phyloP scores from a whole-genome alignment of 2,329 filamentous ascomycete genomes.

The Aspergillus sp. region DNA sequence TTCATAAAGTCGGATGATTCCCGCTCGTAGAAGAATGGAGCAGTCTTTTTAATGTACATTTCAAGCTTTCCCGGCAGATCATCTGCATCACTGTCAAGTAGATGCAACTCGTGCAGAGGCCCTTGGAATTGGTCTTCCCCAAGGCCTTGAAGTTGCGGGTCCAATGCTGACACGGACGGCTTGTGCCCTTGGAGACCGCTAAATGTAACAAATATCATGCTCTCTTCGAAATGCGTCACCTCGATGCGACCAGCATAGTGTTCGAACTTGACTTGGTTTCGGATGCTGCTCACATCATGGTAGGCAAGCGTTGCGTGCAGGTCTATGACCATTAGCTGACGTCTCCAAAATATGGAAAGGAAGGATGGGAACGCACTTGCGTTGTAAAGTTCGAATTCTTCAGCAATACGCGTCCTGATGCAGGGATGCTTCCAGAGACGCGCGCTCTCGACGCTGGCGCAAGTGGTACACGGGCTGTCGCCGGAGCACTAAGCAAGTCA shows the following conservation, averaged over 20 bases:
- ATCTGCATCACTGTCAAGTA: conserved; percentile 45
- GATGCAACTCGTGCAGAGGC: conserved; percentile 36
- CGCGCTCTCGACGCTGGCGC: conserved; percentile 53
- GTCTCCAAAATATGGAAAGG: background rate
- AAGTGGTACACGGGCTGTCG: conserved; percentile 54
- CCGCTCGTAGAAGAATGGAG: conserved; percentile 39
- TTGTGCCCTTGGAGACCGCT: conserved; percentile 35
- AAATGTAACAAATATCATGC: conserved; percentile 44
- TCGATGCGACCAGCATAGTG: conserved; percentile 48
- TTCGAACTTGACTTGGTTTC: conserved; percentile 43
- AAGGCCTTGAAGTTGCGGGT: conserved; percentile 36
- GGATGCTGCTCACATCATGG: conserved; percentile 44
- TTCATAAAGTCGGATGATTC: conserved; percentile 48
- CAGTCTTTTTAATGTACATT: conserved; percentile 47
- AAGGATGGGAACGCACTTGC: conserved; percentile 32
- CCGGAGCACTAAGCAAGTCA: conserved; percentile 44
- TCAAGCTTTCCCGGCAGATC: conserved; percentile 49
- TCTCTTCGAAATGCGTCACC: conserved; percentile 50
- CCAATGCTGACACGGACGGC: conserved; percentile 29
- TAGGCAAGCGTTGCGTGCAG: conserved; percentile 49
- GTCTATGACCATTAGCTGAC: conserved; percentile 23
- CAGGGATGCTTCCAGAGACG: conserved; percentile 56
- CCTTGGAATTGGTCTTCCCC: conserved; percentile 35
- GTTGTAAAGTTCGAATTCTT: conserved; percentile 53
- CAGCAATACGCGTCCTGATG: conserved; percentile 51